phyloP scores from a whole-genome alignment of 73 alveolate species.

The Paramecium primaurelia region DNA sequence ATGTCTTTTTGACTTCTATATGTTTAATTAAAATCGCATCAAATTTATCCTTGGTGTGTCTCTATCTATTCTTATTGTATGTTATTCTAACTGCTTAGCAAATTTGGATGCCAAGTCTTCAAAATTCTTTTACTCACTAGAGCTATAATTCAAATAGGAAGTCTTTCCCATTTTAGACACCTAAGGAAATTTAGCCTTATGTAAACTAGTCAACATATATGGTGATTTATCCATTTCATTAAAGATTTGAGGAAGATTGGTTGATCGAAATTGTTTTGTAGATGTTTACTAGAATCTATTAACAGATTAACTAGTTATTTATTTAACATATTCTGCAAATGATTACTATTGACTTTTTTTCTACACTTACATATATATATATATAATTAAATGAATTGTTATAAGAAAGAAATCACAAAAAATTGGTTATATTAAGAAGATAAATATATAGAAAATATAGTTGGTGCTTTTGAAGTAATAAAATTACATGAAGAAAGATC shows the following conservation, averaged over 20 bases:
- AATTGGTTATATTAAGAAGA: not conserved
- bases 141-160: not conserved
- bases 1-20: not conserved
- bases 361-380: not conserved
- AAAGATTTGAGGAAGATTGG: not conserved
- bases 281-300: not conserved
- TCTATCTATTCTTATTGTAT: not conserved
- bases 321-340: not conserved
- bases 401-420: not conserved
- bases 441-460: not conserved
- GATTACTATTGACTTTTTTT: not conserved
- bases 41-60: not conserved
- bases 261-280: not conserved
- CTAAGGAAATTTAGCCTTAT: not conserved
- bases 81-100: not conserved
- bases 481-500: not conserved
- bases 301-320: not conserved
- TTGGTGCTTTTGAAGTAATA: constrained; percentile 16
- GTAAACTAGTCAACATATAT: not conserved
- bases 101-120: not conserved
- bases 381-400: constrained; percentile 17
- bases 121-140: not conserved
- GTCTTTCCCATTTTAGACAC: not conserved
- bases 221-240: not conserved
- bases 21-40: not conserved